A percentile compares a stretch with the other conserved stretches of the same genome.
Evolutionary conservation across 1,284 basidiomycete species (phyloP).

Genomic region (Cryptococcus hybrid): DNA sequence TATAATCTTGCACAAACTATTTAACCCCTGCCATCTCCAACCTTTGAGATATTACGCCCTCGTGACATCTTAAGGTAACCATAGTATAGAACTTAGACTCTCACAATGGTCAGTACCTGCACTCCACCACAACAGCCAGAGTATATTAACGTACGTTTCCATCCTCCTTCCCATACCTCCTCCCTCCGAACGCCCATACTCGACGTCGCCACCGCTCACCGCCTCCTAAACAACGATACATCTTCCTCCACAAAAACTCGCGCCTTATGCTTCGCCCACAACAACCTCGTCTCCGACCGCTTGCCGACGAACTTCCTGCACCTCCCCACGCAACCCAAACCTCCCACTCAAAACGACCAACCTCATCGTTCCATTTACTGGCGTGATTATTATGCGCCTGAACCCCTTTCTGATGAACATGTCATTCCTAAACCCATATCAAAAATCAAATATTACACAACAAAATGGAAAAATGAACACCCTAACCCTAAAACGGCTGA

Average conservation of each 20-base stretch:
- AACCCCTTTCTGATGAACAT: conserved; percentile 3
- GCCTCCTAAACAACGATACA: background rate
- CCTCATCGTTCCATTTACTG: conserved; percentile 12
- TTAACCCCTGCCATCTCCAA: too few species aligned
- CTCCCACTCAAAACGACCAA: background rate
- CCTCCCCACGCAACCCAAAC: background rate
- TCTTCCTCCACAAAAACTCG: background rate
- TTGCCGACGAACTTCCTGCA: background rate
- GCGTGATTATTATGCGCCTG: conserved; percentile 19
- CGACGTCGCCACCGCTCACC: background rate
- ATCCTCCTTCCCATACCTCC: background rate
- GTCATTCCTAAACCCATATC: conserved; percentile 23
- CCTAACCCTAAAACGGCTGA: conserved; percentile 24
- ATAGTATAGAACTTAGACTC: too few species aligned
- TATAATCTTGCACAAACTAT: too few species aligned
- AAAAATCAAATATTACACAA: conserved; percentile 17
- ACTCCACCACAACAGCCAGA: background rate
- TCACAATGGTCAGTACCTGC: background rate
- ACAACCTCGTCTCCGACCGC: background rate
- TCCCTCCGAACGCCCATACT: background rate
- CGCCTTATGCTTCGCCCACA: background rate
- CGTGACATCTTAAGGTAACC: too few species aligned
- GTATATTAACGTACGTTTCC: conserved; percentile 14
- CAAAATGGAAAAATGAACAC: conserved; percentile 35
- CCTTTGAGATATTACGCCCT: too few species aligned